phyloP scores from a whole-genome alignment of 306 rosid genomes.

The Dryas octopetala region DNA sequence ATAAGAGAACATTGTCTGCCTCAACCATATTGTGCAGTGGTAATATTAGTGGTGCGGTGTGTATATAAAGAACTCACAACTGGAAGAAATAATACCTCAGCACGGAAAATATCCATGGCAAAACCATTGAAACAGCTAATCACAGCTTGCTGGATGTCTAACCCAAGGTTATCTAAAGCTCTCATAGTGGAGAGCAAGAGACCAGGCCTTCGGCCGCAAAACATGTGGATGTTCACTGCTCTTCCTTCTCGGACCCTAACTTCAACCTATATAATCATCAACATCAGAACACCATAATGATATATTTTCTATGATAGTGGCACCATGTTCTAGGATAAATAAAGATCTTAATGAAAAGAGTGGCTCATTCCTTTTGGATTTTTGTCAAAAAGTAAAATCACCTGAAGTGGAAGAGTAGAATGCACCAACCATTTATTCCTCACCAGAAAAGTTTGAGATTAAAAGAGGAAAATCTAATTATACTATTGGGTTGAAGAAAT shows the following conservation, averaged over 20 bases:
- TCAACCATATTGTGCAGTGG: not conserved
- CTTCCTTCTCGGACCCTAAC: constrained; percentile 87
- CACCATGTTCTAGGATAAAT: not conserved
- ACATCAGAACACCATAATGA: constrained; percentile 2
- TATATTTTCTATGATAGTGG: not conserved
- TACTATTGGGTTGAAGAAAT: not conserved
- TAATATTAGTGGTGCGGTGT: not conserved
- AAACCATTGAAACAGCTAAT: constrained; percentile 97
- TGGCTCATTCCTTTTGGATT: not conserved
- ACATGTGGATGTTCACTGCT: constrained; percentile 97
- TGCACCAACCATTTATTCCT: not conserved
- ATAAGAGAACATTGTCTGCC: not conserved
- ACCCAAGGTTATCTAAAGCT: constrained; percentile 84
- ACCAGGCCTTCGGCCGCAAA: constrained; percentile 87
- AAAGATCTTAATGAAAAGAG: not conserved
- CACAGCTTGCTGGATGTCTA: constrained; percentile 97
- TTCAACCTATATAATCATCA: constrained; percentile 56
- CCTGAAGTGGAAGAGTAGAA: not conserved
- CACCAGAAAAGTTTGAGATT: not conserved
- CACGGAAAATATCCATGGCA: constrained; percentile 91
- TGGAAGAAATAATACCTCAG: constrained; percentile 56
- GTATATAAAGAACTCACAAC: not conserved
- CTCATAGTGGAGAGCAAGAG: constrained; percentile 88
- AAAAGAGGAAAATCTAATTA: not conserved
- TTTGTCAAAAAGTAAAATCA: not conserved